phyloP scores from a whole-genome alignment of 148 eudicot genomes.

The Vaccinium corymbosum region DNA sequence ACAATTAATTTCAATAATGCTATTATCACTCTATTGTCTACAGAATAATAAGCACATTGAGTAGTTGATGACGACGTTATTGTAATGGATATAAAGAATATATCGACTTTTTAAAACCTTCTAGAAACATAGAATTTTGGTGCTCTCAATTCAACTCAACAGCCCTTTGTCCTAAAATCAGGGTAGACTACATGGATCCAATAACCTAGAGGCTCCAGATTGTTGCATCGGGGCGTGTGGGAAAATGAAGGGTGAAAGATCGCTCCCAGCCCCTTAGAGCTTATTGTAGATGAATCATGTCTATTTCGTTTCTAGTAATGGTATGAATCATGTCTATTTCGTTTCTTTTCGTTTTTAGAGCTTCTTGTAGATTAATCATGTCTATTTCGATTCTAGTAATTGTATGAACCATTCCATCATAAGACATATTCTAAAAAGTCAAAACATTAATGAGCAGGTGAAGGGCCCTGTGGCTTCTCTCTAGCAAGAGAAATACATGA shows the following conservation, averaged over 20 bases:
- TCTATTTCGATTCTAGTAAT: background rate
- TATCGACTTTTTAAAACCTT: background rate
- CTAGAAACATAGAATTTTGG: background rate
- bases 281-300: background rate
- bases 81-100: background rate
- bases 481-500: background rate
- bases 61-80: background rate
- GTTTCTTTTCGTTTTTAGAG: background rate
- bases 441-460: background rate
- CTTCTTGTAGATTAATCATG: conserved; percentile 2
- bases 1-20: background rate
- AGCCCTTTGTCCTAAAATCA: background rate
- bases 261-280: background rate
- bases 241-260: background rate
- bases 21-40: background rate
- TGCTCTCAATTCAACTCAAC: background rate
- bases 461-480: background rate
- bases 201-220: background rate
- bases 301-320: background rate
- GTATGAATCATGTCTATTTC: background rate
- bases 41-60: background rate
- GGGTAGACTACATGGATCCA: background rate
- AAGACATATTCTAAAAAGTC: background rate
- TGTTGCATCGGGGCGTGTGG: background rate
- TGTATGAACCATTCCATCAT: background rate